phyloP scores from a whole-genome alignment of 179 eudicot species.

The Nepenthes alata region DNA sequence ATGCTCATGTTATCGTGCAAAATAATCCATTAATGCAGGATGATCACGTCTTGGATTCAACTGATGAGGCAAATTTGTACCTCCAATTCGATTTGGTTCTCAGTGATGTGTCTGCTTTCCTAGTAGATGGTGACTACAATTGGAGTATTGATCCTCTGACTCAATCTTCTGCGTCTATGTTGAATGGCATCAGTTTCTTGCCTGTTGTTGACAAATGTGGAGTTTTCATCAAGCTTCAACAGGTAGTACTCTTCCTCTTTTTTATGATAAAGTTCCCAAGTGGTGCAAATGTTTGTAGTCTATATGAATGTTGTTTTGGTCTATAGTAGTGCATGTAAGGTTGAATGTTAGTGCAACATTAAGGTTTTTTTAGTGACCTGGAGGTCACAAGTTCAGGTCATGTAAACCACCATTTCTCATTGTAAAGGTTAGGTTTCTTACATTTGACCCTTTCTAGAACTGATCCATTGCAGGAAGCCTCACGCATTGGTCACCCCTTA shows the following conservation, averaged over 20 bases:
- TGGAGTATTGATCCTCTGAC: slow-evolving; percentile 48
- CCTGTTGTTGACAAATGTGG: slow-evolving; percentile 97
- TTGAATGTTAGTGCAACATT: too few species aligned
- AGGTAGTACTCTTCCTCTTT: slow-evolving; percentile 32
- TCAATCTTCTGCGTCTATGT: slow-evolving; percentile 23
- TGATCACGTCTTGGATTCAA: slow-evolving; percentile 35
- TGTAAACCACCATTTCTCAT: neutral
- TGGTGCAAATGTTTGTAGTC: neutral
- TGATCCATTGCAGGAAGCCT: too few species aligned
- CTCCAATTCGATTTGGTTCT: slow-evolving; percentile 80
- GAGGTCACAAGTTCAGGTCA: too few species aligned
- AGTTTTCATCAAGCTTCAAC: slow-evolving; percentile 76
- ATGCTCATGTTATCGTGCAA: neutral
- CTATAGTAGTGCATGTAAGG: too few species aligned
- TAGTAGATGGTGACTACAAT: slow-evolving; percentile 81
- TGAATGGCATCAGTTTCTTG: slow-evolving; percentile 34
- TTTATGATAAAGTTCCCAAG: neutral
- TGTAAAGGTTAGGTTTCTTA: neutral
- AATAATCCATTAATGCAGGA: slow-evolving; percentile 41
- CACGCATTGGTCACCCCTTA: too few species aligned
- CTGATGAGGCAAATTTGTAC: slow-evolving; percentile 55
- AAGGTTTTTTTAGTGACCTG: too few species aligned
- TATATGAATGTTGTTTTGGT: too few species aligned
- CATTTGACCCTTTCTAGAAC: too few species aligned
- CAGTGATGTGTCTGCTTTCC: slow-evolving; percentile 89